Conservation (phyloP, 2,329 filamentous ascomycete species). For the Arthrobotrys conoides region DNA sequence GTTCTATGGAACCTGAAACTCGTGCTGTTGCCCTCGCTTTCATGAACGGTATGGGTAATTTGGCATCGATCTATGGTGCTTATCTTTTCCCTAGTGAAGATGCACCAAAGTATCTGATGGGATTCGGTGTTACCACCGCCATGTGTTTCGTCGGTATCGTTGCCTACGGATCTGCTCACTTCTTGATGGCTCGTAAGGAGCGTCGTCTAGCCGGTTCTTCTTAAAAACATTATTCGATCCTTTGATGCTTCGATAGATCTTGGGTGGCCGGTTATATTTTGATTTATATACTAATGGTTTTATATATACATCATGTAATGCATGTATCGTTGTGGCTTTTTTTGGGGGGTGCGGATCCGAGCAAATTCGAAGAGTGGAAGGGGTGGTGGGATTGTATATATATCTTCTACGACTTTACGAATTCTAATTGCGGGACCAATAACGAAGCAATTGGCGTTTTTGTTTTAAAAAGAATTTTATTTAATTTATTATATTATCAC, state of each 20-base stretch:
- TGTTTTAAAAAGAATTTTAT: background rate
- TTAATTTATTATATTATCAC: background rate
- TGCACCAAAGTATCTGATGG: constrained; percentile 70
- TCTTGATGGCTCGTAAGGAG: constrained; percentile 62
- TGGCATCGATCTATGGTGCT: constrained; percentile 73
- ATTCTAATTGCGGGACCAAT: constrained; percentile 28
- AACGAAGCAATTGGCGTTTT: constrained; percentile 29
- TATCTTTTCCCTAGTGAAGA: constrained; percentile 71
- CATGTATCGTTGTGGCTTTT: background rate
- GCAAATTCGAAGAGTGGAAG: background rate
- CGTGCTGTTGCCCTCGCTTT: constrained; percentile 72
- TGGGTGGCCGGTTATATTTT: background rate
- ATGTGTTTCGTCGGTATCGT: constrained; percentile 65
- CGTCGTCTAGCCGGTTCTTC: constrained; percentile 6
- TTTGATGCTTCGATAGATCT: background rate
- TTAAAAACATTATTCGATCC: background rate
- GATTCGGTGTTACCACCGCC: constrained; percentile 67
- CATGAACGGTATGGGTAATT: constrained; percentile 72
- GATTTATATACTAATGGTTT: constrained; percentile 12
- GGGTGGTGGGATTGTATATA: constrained; percentile 18
- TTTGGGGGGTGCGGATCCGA: constrained; percentile 22
- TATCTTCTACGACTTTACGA: constrained; percentile 30
- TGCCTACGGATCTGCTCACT: constrained; percentile 64
- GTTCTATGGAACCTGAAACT: constrained; percentile 70
- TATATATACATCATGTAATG: constrained; percentile 17